Percentiles rank a stretch among this genome's conserved stretches.
These are phyloP conservation scores for Lipomyces sp. DNA, from an alignment of 805 yeast species.

Conservation along the genomic window DNA sequence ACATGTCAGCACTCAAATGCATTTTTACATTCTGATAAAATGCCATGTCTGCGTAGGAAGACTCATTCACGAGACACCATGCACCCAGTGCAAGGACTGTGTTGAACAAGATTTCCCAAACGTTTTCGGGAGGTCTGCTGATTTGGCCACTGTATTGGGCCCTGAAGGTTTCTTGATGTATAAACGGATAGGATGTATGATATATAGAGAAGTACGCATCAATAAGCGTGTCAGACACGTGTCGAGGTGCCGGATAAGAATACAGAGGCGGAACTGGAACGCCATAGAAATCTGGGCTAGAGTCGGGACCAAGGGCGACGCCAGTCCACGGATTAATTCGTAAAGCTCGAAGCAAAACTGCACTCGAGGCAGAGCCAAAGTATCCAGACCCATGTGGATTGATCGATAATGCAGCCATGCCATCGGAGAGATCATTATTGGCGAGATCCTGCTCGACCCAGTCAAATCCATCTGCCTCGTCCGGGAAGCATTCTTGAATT, in stretches of 20 bases:
- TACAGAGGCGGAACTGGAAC: constrained; percentile 26
- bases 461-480: constrained; percentile 59
- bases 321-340: constrained; percentile 46
- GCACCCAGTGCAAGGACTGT: constrained; percentile 70
- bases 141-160: constrained; percentile 52
- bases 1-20: constrained; percentile 52
- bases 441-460: constrained; percentile 60
- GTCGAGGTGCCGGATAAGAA: constrained; percentile 32
- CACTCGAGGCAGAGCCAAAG: constrained; percentile 67
- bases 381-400: constrained; percentile 63
- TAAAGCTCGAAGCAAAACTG: constrained; percentile 58
- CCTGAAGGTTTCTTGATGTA: constrained; percentile 60
- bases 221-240: constrained; percentile 47
- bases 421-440: constrained; percentile 51
- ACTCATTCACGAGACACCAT: constrained; percentile 65
- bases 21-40: constrained; percentile 61
- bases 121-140: constrained; percentile 51
- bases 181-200: constrained; percentile 65
- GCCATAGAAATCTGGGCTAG: constrained; percentile 26
- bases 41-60: constrained; percentile 55
- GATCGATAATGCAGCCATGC: constrained; percentile 66
- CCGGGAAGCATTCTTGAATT: constrained; percentile 48
- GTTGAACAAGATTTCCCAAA: constrained; percentile 61
- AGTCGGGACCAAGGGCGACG: constrained; percentile 34
- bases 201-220: constrained; percentile 62